Evolutionary conservation across 106 monocot genomes (phyloP).

Genomic region (Acanthochlamys bracteata): DNA sequence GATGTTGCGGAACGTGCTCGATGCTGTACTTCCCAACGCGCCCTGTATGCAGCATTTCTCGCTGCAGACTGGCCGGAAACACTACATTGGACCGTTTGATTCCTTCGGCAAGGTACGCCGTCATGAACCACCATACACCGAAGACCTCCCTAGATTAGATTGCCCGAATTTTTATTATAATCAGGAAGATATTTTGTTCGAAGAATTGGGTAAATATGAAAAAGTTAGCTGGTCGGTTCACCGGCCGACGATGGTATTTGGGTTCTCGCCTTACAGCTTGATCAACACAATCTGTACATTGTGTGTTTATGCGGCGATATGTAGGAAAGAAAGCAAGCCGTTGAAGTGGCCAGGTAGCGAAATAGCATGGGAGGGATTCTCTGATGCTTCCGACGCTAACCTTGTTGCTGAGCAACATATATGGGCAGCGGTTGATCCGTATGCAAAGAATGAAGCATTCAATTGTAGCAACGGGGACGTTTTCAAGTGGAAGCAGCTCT

Average conservation of each 20-base stretch:
- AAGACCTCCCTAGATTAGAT: conserved; percentile 39
- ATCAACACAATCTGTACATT: conserved; percentile 32
- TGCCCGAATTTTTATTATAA: conserved; percentile 46
- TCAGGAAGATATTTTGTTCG: conserved; percentile 45
- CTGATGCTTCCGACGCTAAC: conserved; percentile 43
- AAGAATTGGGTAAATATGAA: conserved; percentile 24
- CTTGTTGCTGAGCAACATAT: conserved; percentile 56
- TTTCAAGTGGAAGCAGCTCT: conserved; percentile 75
- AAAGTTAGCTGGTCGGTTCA: conserved; percentile 49
- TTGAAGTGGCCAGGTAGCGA: conserved; percentile 28
- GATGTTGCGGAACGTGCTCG: conserved; percentile 74
- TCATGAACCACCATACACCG: conserved; percentile 39
- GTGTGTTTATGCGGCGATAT: conserved; percentile 44
- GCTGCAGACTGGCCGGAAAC: conserved; percentile 73
- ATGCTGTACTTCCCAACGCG: conserved; percentile 45
- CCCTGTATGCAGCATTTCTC: conserved; percentile 61
- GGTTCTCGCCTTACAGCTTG: conserved; percentile 30
- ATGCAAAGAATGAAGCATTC: conserved; percentile 49
- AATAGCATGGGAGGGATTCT: conserved; percentile 29
- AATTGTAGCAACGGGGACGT: conserved; percentile 46
- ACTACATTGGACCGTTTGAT: conserved; percentile 62
- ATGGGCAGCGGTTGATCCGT: conserved; percentile 63
- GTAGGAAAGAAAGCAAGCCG: conserved; percentile 18
- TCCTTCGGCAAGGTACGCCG: neutral
- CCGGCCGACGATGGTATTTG: conserved; percentile 32